phyloP scores from a whole-genome alignment of 257 asterid species.

The Phtheirospermum japonicum region DNA sequence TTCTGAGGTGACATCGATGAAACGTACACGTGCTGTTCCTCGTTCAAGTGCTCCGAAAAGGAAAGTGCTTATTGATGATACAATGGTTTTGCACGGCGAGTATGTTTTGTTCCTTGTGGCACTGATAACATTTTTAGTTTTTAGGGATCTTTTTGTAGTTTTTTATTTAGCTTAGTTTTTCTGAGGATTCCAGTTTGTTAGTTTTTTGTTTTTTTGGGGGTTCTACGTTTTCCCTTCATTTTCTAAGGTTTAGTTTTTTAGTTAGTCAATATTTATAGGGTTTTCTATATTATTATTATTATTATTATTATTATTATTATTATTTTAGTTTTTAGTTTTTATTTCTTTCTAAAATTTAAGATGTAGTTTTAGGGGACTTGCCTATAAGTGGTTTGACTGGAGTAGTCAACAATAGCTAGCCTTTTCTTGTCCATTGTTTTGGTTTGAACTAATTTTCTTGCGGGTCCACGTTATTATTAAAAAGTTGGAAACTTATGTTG shows the following conservation, averaged over 20 bases:
- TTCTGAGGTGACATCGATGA: conserved; percentile 64
- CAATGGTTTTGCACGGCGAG: conserved; percentile 99
- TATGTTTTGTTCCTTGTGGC: conserved; percentile 41
- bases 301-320: no score
- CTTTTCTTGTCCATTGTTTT: conserved; percentile 13
- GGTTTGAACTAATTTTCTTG: conserved; percentile 19
- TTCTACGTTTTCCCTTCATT: no score
- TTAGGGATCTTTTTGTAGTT: neutral
- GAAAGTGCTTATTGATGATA: conserved; percentile 78
- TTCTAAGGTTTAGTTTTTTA: no score
- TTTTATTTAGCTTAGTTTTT: no score
- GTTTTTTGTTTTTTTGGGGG: no score
- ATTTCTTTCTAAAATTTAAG: no score
- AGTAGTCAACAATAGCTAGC: conserved; percentile 6
- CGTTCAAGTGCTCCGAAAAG: conserved; percentile 64
- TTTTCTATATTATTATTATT: no score
- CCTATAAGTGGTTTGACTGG: no score
- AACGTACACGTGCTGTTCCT: conserved; percentile 59
- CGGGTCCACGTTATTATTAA: conserved; percentile 7
- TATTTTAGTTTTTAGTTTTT: no score
- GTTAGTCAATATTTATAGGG: no score
- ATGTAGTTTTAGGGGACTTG: no score
- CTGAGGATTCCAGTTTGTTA: no score
- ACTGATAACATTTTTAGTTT: conserved; percentile 13
- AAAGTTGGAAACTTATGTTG: conserved; percentile 22